phyloP scores from a whole-genome alignment of 306 rosid genomes.

The Astragalus membranaceus region DNA sequence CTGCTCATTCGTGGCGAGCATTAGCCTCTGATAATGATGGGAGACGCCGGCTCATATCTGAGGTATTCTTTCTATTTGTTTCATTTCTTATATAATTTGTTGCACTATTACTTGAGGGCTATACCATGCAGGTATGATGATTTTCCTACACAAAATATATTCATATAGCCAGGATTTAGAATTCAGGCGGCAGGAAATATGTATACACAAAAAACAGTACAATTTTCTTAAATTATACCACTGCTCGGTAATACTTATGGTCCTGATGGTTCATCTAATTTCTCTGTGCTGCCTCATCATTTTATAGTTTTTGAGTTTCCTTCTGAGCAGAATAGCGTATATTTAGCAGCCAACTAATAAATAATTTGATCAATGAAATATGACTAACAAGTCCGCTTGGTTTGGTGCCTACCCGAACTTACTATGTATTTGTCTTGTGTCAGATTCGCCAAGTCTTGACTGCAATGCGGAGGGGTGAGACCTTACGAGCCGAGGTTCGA shows the following conservation, averaged over 20 bases:
- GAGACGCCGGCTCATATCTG: slow-evolving; percentile 73
- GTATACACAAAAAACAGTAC: background rate
- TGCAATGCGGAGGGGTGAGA: slow-evolving; percentile 90
- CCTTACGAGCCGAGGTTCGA: slow-evolving; percentile 78
- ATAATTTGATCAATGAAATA: background rate
- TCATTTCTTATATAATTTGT: slow-evolving; percentile 5
- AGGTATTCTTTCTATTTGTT: slow-evolving; percentile 42
- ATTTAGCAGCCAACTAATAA: slow-evolving; percentile 3
- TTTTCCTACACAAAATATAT: background rate
- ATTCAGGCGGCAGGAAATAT: background rate
- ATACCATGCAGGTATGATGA: background rate
- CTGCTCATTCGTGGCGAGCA: slow-evolving; percentile 49
- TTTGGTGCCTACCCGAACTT: slow-evolving; percentile 20
- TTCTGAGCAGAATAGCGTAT: background rate
- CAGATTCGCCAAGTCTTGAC: slow-evolving; percentile 94
- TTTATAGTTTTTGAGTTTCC: slow-evolving; percentile 7
- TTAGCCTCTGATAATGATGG: slow-evolving; percentile 72
- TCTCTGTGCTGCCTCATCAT: slow-evolving; percentile 17
- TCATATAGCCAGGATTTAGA: background rate
- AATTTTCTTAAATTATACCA: background rate
- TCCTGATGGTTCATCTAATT: slow-evolving; percentile 8
- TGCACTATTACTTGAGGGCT: slow-evolving; percentile 11
- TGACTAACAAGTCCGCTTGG: background rate
- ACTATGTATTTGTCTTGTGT: slow-evolving; percentile 25
- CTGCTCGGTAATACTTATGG: background rate